Base-by-base conservation (phyloP, 2,329 filamentous ascomycete genomes). In the Neopestalotiopsis rosae region DNA sequence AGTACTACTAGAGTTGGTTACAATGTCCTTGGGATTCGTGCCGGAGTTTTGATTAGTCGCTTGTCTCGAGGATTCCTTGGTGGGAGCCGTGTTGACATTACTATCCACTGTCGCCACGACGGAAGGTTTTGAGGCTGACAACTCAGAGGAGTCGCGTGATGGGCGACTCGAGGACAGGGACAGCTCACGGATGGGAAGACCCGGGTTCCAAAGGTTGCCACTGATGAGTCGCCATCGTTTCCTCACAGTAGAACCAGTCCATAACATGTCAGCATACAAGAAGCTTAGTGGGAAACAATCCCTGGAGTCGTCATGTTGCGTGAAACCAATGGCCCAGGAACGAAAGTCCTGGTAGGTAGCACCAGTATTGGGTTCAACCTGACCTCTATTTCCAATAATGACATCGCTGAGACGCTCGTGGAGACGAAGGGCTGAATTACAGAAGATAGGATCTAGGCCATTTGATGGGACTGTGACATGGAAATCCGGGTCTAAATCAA, bases 241-340 rank as follows among this genome's bases (percentile, higher is more conserved):
- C 1, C 72, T 76, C 34, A 79, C 77, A n/a, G 78, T 83, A 6
- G 76, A 81, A 6, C 74, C 81, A 5, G 78, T 83, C 82, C 76
- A 81, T 6, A 81, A 73, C 66, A 81, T 69, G 61, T 76, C 74
- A 7, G 71, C 71, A 68, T 75, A 81, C 4, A 81, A 63, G 59
- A 82, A 79, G 7, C 81, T 82, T 0, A 82, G 76, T 0, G 83
- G 83, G 57, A 82, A 84, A 4, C 85, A 78, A 67, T 85, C 83
- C 69, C 79, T 79, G 2, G 82, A 82, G 65, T 83, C 81, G 61
- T 84, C 82, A 67, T 82, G 82, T 5, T 76, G 77, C 4, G 81
- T 85, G 17, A 81, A 75, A 0, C 81, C 77, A 0, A 81, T 81
- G 0, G 79, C 80, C 83, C 83, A 85, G 1, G 66, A 70, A 62